A percentile compares a stretch with the other conserved stretches of the same genome.
Evolutionary conservation across 108 stramenopile genomes (phyloP).

Genomic region (Skeletonema tropicum): DNA sequence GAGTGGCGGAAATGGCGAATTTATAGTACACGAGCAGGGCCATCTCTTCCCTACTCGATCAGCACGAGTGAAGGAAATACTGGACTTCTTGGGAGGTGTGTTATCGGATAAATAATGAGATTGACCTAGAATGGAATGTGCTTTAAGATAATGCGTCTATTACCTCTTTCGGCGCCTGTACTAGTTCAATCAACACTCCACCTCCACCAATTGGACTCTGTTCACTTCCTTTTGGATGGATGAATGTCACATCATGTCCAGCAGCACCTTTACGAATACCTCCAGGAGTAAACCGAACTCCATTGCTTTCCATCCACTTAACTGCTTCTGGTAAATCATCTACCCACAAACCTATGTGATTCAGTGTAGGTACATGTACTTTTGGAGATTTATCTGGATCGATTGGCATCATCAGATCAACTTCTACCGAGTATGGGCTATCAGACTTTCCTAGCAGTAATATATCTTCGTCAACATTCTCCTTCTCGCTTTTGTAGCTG

Average conservation of each 20-base stretch:
- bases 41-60: slow-evolving; percentile 79
- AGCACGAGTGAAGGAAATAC: slow-evolving; percentile 53
- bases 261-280: slow-evolving; percentile 94
- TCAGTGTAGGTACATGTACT: slow-evolving; percentile 92
- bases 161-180: slow-evolving; percentile 87
- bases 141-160: too few relatives aligned
- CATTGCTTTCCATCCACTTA: slow-evolving; percentile 82
- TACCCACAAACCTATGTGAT: slow-evolving; percentile 99
- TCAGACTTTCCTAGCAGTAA: slow-evolving; percentile 70
- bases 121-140: too few relatives aligned
- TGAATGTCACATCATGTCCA: slow-evolving; percentile 95
- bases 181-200: slow-evolving; percentile 96
- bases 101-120: too few relatives aligned
- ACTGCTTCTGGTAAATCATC: slow-evolving; percentile 89
- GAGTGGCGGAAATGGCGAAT: slow-evolving; percentile 62
- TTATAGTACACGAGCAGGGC: slow-evolving; percentile 71
- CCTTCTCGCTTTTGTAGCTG: slow-evolving; percentile 72
- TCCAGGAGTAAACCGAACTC: slow-evolving; percentile 48
- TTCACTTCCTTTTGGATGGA: slow-evolving; percentile 97
- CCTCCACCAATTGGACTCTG: slow-evolving; percentile 85
- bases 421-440: slow-evolving; percentile 82
- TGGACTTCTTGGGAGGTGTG: slow-evolving; percentile 54
- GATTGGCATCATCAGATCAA: slow-evolving; percentile 97
- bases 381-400: slow-evolving; percentile 81
- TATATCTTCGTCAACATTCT: slow-evolving; percentile 99